Evolutionary conservation across 495 filamentous ascomycete genomes (phyloP), one percentile per base, ranked within the genome.

Genomic region (Aspergillus steynii): DNA sequence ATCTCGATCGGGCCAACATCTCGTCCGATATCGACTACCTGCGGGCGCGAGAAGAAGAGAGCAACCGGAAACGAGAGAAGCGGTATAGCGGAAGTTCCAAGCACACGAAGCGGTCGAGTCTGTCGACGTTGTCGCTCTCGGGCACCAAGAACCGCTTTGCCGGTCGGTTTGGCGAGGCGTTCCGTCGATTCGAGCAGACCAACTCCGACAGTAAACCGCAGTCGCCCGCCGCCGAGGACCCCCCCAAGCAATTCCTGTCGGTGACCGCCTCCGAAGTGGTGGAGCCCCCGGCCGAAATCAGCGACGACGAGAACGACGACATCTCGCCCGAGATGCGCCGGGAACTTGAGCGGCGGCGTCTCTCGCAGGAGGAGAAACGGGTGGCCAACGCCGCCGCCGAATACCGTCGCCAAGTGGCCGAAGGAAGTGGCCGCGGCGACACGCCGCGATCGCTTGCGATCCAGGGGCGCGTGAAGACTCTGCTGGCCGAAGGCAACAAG

Each of bases 81-180:
- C 85, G 91, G 14, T 81, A 78, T 51, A 83, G 82, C 62, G 78
- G 75, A 54, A 82, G 82, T 14, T 70, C 77, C 14, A 93, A 90
- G 61, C 91, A 96, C 67, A 75, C 74, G 50, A 97, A 97, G 69
- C 88, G 92, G 37, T 81, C 89, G 26, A 96, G 91, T 70, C 80
- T 99, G 57, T 88, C 89, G 14, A 92, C 88, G 1, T 78, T 95
- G 31, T 87, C 90, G 4, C 77, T 89, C 14, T 83, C 86, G 1
- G 89, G 90, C 31, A 89, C 90, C 58, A 97, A 96, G 73, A 90
- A 84, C n/a, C 83, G 96, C 46, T 81, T 99, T 28, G 88, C 88
- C 29, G 91, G 93, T 7, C 92, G 90, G 71, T 97, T 99, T 73
- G 93, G 96, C 2, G 96, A 97, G 56, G 94, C 96, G 4, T 98